Conservation (phyloP, 805 yeast species). For the Candida wancherniae region DNA sequence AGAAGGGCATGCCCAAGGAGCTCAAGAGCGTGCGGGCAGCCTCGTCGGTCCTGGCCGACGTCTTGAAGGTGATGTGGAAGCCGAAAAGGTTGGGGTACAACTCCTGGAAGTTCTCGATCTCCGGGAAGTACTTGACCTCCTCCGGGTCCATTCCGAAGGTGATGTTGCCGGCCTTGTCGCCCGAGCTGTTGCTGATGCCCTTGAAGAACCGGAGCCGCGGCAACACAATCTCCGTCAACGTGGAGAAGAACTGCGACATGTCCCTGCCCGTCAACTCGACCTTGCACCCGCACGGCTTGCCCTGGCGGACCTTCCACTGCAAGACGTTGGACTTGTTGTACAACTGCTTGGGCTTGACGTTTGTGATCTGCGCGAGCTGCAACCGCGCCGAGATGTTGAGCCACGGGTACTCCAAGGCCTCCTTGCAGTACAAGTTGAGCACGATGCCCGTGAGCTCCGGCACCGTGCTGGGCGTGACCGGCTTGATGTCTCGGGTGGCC, state of each 20-base stretch:
- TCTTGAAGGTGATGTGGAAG: conserved; percentile 76
- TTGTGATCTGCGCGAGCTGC: conserved; percentile 92
- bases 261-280: conserved; percentile 71
- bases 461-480: conserved; percentile 61
- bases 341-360: conserved; percentile 69
- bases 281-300: conserved; percentile 89
- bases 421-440: conserved; percentile 72
- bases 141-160: conserved; percentile 78
- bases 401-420: conserved; percentile 65
- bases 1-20: conserved; percentile 77
- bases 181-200: conserved; percentile 72
- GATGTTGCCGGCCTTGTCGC: conserved; percentile 82
- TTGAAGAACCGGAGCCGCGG: conserved; percentile 87
- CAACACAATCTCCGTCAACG: conserved; percentile 85
- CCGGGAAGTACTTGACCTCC: conserved; percentile 83
- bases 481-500: conserved; percentile 69
- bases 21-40: conserved; percentile 85
- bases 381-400: conserved; percentile 70
- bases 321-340: conserved; percentile 77
- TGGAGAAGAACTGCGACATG: conserved; percentile 78
- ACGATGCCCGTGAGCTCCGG: conserved; percentile 68
- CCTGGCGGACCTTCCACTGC: conserved; percentile 81
- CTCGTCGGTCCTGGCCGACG: conserved; percentile 83
- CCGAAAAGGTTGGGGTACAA: conserved; percentile 86
- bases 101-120: conserved; percentile 85